Evolutionary conservation across 495 filamentous ascomycete genomes (phyloP).

Genomic region (Xylaria nigripes): DNA sequence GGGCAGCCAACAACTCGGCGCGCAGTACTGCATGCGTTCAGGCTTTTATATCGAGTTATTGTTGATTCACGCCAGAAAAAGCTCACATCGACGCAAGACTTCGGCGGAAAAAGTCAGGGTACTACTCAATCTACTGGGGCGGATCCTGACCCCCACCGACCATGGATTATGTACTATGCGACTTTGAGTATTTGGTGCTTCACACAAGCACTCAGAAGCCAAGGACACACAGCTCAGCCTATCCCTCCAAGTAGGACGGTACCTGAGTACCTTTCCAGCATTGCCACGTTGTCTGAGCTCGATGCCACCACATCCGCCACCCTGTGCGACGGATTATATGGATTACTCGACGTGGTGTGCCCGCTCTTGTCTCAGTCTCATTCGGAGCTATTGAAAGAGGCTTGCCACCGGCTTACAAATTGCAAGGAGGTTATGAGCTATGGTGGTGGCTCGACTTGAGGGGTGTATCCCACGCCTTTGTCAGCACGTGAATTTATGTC

Average conservation of each 20-base stretch:
- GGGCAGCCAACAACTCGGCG: conserved; percentile 74
- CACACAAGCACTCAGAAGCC: conserved; percentile 69
- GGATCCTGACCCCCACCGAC: conserved; percentile 82
- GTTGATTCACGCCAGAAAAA: conserved; percentile 41
- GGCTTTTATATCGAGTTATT: conserved; percentile 73
- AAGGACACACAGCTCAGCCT: conserved; percentile 20
- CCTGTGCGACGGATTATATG: conserved; percentile 35
- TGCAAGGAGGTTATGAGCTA: conserved; percentile 41
- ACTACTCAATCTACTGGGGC: conserved; percentile 56
- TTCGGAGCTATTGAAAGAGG: conserved; percentile 39
- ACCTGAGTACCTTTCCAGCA: conserved; percentile 34
- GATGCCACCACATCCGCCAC: conserved; percentile 24
- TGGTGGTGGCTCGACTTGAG: conserved; percentile 17
- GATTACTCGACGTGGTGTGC: conserved; percentile 35
- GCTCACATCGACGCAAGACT: conserved; percentile 14
- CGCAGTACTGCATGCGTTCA: conserved; percentile 84
- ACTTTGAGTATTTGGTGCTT: conserved; percentile 89
- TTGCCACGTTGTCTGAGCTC: conserved; percentile 32
- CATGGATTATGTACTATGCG: conserved; percentile 95
- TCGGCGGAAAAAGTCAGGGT: conserved; percentile 22
- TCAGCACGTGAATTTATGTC: neutral
- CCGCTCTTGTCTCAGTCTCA: conserved; percentile 35
- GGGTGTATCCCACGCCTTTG: neutral
- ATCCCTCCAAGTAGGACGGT: conserved; percentile 10
- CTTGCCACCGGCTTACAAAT: conserved; percentile 29